A percentile compares a stretch with the other conserved stretches of the same genome.
phyloP scores from a whole-genome alignment of 345 rosid species.

The Boechera retrofracta region DNA sequence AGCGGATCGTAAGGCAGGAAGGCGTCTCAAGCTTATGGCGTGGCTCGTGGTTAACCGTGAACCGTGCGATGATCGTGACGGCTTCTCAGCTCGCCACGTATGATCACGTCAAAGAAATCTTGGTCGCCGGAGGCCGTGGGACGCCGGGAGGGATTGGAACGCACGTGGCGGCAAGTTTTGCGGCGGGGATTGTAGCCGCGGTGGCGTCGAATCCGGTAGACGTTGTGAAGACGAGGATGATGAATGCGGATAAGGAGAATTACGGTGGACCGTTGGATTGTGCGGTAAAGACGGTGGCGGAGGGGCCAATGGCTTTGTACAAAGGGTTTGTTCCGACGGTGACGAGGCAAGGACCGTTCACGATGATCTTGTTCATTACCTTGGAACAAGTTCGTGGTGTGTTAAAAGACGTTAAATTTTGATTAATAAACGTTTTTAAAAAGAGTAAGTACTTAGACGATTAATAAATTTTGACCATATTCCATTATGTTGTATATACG shows the following conservation, averaged over 20 bases:
- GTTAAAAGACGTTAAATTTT: slow-evolving; percentile 48
- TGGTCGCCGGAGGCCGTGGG: slow-evolving; percentile 53
- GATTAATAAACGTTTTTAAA: slow-evolving; percentile 3
- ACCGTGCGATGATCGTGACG: slow-evolving; percentile 90
- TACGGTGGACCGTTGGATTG: slow-evolving; percentile 78
- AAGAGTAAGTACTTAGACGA: neutral
- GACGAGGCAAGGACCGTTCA: slow-evolving; percentile 90
- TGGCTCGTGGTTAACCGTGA: slow-evolving; percentile 81
- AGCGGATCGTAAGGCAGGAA: slow-evolving; percentile 65
- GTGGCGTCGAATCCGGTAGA: slow-evolving; percentile 89
- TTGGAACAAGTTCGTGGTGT: slow-evolving; percentile 80
- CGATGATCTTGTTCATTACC: slow-evolving; percentile 81
- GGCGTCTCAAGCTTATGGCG: slow-evolving; percentile 78
- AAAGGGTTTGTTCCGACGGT: slow-evolving; percentile 87
- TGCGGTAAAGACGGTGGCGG: slow-evolving; percentile 67
- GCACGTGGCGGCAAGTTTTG: slow-evolving; percentile 75
- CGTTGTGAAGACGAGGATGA: slow-evolving; percentile 88
- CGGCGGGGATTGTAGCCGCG: slow-evolving; percentile 83
- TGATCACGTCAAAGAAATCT: slow-evolving; percentile 72
- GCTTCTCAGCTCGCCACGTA: slow-evolving; percentile 90
- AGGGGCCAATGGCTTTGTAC: slow-evolving; percentile 77
- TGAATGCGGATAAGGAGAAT: slow-evolving; percentile 70
- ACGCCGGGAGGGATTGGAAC: slow-evolving; percentile 77
- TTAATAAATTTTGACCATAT: slow-evolving; percentile 19
- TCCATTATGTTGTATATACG: neutral